phyloP scores from a whole-genome alignment of 768 basidiomycete species.

The Leucosporidium creatinivorum region DNA sequence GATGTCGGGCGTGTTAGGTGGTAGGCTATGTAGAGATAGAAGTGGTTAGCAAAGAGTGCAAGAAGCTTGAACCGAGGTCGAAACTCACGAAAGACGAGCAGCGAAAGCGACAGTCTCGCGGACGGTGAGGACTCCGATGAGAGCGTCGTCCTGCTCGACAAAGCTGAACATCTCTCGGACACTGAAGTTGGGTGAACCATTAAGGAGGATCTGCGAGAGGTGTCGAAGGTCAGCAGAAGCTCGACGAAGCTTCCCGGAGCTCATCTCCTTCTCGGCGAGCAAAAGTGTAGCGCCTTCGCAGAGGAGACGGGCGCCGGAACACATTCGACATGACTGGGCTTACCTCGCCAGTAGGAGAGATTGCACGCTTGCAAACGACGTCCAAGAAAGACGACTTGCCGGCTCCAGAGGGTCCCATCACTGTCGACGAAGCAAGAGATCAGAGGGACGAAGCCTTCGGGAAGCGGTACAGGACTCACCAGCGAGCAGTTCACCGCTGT shows the following conservation, averaged over 20 bases:
- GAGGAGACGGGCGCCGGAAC: too few relatives aligned
- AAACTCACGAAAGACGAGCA: constrained; percentile 48
- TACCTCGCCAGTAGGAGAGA: constrained; percentile 21
- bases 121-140: constrained; percentile 56
- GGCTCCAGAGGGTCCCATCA: constrained; percentile 31
- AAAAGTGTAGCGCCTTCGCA: too few relatives aligned
- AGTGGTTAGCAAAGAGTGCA: not conserved
- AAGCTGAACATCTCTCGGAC: constrained; percentile 50
- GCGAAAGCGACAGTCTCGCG: constrained; percentile 53
- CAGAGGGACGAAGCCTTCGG: not conserved
- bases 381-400: constrained; percentile 45
- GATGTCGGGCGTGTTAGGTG: constrained; percentile 37
- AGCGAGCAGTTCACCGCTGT: constrained; percentile 38
- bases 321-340: not conserved
- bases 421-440: not conserved
- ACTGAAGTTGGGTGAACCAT: constrained; percentile 25
- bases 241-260: not conserved
- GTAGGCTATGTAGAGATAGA: constrained; percentile 7
- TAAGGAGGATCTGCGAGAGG: constrained; percentile 30
- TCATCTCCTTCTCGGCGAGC: too few relatives aligned
- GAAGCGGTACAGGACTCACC: constrained; percentile 7
- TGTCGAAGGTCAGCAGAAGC: not conserved
- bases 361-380: constrained; percentile 38
- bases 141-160: constrained; percentile 57
- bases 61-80: not conserved